These are phyloP conservation scores for Aspergillus wentii DNA, from an alignment of 495 filamentous ascomycete species.

Conservation along the genomic window DNA sequence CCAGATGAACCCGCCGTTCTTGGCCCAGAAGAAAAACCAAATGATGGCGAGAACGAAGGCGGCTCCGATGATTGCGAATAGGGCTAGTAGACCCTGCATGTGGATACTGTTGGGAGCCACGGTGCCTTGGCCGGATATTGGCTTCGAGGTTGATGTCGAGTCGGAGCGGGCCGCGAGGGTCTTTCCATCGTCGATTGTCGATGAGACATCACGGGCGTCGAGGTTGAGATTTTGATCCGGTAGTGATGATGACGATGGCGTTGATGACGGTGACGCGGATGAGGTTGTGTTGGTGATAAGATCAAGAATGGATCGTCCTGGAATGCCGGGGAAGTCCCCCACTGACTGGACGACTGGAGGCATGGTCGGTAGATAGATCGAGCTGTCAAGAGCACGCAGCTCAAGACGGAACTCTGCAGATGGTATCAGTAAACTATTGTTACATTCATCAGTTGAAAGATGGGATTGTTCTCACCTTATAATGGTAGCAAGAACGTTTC, in stretches of 20 bases:
- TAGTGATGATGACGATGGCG: neutral
- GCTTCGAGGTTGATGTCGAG: constrained; percentile 18
- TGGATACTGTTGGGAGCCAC: constrained; percentile 67
- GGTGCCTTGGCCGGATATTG: constrained; percentile 47
- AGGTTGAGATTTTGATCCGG: neutral
- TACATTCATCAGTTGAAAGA: too few relatives aligned
- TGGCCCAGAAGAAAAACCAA: constrained; percentile 99
- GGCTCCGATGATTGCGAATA: constrained; percentile 81
- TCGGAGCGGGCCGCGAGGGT: constrained; percentile 18
- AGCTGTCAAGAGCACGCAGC: constrained; percentile 36
- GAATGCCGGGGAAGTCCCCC: constrained; percentile 25
- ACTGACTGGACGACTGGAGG: constrained; percentile 25
- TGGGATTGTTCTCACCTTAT: too few relatives aligned
- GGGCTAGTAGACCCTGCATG: constrained; percentile 73
- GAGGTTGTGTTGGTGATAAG: constrained; percentile 3
- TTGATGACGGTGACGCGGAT: neutral
- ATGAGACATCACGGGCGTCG: neutral
- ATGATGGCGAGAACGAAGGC: constrained; percentile 70
- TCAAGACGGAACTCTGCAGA: constrained; percentile 33
- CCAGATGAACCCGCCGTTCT: constrained; percentile 90
- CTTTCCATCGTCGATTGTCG: constrained; percentile 3
- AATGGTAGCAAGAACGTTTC: too few relatives aligned
- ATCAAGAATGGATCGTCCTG: constrained; percentile 10
- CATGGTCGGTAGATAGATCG: constrained; percentile 18
- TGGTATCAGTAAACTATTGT: too few relatives aligned